Evolutionary conservation across 441 rosid genomes (phyloP), one percentile per base, ranked within the genome.

Genomic region (Capsella rubella): DNA sequence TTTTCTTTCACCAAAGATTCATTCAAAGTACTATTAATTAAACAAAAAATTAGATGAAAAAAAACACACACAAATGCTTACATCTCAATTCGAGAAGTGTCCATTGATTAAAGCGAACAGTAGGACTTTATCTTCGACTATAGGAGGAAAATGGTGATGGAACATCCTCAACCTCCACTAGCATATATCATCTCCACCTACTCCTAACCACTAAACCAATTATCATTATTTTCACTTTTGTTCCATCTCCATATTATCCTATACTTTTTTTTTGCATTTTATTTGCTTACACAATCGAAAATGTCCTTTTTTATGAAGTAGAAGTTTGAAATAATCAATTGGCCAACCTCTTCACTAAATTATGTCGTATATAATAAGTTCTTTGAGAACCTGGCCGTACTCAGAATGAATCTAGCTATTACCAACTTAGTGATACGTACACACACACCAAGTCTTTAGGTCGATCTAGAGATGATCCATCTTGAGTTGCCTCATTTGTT

Each of bases 151-250:
- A 13, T 18, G 59, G 69, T 45, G 77, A 77, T 71, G 73, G 80
- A 65, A 73, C 72, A 60, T 71, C 49, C 62, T 49, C 73, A 71
- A 77, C 80, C 73, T 77, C 77, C 77, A 77, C 80, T 72, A 52
- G 1, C 69, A 74, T 21, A 21, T 21, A 21, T 56, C 79, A 63
- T 64, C 75, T 74, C 68, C 75, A 79, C 82, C 82, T 51, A 79
- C 78, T 74, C 69, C 72, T 74, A 74, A 79, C 82, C 82, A 79
- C 81, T 73, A 63, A 42, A 3, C 43, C 53, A 42, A 18, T 73
- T 68, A 27, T 67, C 25, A 27, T 47, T 57, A 25, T 47, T 57
- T 71, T 31, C n/a, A 0, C 13, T 32, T 65, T 43, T 21, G 25
- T 52, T 25, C 56, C n/a, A 21, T 51, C 5, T 43, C 64, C 15